A percentile compares a stretch with the other conserved stretches of the same genome.
Evolutionary conservation across 75 land plant species (phyloP).

Genomic region (Selaginella moellendorffii): DNA sequence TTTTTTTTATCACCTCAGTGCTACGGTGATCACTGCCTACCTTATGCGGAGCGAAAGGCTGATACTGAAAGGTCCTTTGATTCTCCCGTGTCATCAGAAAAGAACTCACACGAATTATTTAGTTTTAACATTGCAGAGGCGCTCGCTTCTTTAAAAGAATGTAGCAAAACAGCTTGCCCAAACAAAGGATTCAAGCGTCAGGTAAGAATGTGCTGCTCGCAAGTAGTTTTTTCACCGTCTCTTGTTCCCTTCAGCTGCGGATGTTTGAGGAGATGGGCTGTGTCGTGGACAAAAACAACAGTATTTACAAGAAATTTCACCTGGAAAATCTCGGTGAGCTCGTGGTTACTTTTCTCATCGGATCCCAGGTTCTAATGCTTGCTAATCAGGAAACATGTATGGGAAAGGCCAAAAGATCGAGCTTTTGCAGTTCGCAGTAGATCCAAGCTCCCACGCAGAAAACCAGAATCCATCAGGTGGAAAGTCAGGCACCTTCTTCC

Average conservation of each 20-base stretch:
- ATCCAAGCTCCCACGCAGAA: constrained; percentile 46
- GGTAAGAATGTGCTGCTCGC: constrained; percentile 25
- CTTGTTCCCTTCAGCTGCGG: constrained; percentile 48
- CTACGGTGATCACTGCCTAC: constrained; percentile 82
- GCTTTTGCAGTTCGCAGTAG: constrained; percentile 56
- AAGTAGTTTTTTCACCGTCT: neutral
- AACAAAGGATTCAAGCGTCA: constrained; percentile 93
- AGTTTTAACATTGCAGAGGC: constrained; percentile 47
- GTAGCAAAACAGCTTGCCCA: constrained; percentile 53
- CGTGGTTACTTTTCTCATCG: neutral
- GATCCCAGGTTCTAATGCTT: too few relatives aligned
- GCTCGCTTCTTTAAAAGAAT: constrained; percentile 49
- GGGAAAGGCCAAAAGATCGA: constrained; percentile 63
- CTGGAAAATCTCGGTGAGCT: constrained; percentile 57
- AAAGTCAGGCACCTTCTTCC: constrained; percentile 24
- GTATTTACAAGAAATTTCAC: constrained; percentile 73
- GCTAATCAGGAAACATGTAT: constrained; percentile 49
- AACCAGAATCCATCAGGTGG: neutral
- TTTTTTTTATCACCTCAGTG: constrained; percentile 51
- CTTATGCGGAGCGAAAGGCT: constrained; percentile 71
- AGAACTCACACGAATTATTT: neutral
- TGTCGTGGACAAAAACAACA: constrained; percentile 46
- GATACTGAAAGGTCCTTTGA: constrained; percentile 67
- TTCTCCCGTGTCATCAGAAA: too few relatives aligned
- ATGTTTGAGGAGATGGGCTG: constrained; percentile 94